phyloP scores from a whole-genome alignment of 2,329 filamentous ascomycete genomes.

The Cladosporium phlei region DNA sequence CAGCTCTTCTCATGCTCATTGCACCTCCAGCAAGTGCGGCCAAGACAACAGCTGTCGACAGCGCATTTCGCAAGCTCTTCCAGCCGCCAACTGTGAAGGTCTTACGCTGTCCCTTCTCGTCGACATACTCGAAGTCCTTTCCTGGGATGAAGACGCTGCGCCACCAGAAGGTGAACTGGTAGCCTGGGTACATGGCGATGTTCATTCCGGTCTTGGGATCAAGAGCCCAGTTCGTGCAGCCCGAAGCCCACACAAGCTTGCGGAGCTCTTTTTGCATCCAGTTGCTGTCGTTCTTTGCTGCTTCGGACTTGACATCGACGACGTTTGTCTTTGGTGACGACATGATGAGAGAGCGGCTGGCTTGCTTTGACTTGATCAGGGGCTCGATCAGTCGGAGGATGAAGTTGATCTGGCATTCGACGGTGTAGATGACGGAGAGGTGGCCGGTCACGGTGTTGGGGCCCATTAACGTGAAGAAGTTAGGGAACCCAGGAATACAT shows the following conservation, averaged over 20 bases:
- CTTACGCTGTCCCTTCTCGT: conserved; percentile 14
- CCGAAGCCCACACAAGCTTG: conserved; percentile 46
- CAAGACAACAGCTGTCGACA: neutral
- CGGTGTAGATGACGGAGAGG: conserved; percentile 24
- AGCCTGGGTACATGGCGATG: conserved; percentile 51
- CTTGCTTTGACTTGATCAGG: conserved; percentile 34
- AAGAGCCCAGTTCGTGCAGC: conserved; percentile 51
- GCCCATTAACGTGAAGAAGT: conserved; percentile 30
- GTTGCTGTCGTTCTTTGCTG: conserved; percentile 29
- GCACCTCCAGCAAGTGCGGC: neutral
- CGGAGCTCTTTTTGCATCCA: conserved; percentile 41
- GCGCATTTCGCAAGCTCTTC: conserved; percentile 13
- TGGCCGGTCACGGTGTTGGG: conserved; percentile 25
- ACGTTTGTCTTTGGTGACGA: conserved; percentile 25
- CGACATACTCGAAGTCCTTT: conserved; percentile 23
- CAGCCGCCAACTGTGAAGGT: conserved; percentile 22
- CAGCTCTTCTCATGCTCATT: neutral
- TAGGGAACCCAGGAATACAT: conserved; percentile 29
- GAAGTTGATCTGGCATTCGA: conserved; percentile 25
- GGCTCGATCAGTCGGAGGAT: conserved; percentile 33
- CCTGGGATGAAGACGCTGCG: conserved; percentile 42
- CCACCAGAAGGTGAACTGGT: conserved; percentile 47
- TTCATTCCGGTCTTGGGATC: conserved; percentile 45
- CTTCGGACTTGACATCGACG: conserved; percentile 26
- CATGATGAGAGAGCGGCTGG: conserved; percentile 26